Evolutionary conservation across 2,329 filamentous ascomycete species (phyloP).

Genomic region (Cladophialophora chaetospira): DNA sequence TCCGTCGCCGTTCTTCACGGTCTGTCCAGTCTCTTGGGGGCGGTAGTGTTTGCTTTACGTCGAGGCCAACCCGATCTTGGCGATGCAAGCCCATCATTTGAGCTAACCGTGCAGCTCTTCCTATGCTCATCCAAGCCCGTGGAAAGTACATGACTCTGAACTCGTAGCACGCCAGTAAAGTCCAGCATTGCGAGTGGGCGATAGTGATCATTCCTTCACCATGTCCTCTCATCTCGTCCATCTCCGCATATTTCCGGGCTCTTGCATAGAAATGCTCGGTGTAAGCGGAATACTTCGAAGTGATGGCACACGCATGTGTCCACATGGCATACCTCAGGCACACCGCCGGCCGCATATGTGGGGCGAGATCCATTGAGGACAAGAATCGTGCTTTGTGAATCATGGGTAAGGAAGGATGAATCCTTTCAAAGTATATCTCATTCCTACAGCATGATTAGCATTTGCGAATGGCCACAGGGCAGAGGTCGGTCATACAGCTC

Average conservation of each 20-base stretch:
- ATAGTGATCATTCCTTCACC: slow-evolving; percentile 87
- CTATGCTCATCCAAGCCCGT: slow-evolving; percentile 89
- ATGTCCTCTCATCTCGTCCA: slow-evolving; percentile 87
- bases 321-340: slow-evolving; percentile 93
- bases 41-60: slow-evolving; percentile 89
- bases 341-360: slow-evolving; percentile 80
- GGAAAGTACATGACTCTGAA: slow-evolving; percentile 99
- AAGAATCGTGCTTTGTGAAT: slow-evolving; percentile 87
- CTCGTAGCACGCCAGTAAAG: slow-evolving; percentile 78
- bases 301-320: slow-evolving; percentile 84
- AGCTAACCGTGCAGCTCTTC: slow-evolving; percentile 74
- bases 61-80: slow-evolving; percentile 76
- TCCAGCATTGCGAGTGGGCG: slow-evolving; percentile 82
- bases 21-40: slow-evolving; percentile 92
- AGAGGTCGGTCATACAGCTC: slow-evolving; percentile 63
- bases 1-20: slow-evolving; percentile 82
- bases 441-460: slow-evolving; percentile 55
- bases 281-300: slow-evolving; percentile 76
- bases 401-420: slow-evolving; percentile 83
- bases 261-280: slow-evolving; percentile 89
- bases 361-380: slow-evolving; percentile 86
- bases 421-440: slow-evolving; percentile 85
- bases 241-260: slow-evolving; percentile 84
- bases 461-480: too few relatives aligned
- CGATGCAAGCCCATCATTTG: slow-evolving; percentile 94